Conservation (phyloP, 805 yeast genomes). For the Saccharomyces kudriavzevii region DNA sequence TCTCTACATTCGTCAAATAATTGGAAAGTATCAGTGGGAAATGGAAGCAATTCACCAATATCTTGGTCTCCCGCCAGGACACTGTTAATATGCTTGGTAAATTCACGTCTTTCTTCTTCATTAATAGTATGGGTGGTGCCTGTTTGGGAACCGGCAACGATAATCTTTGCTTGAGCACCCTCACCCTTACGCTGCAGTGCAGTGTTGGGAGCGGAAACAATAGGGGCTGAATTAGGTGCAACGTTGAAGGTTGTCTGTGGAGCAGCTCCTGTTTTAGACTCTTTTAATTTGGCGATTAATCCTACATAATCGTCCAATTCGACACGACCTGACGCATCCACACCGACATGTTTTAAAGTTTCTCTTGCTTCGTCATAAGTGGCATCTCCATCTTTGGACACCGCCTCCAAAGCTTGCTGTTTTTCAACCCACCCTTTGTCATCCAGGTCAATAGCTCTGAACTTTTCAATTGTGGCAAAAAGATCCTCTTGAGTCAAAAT, state of each 20-base stretch:
- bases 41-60: constrained; percentile 77
- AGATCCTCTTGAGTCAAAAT: constrained; percentile 77
- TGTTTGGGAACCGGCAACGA: constrained; percentile 76
- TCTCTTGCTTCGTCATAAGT: constrained; percentile 90
- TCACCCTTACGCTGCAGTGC: constrained; percentile 42
- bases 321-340: constrained; percentile 95
- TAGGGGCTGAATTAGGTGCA: constrained; percentile 10
- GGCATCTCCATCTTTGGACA: constrained; percentile 70
- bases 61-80: constrained; percentile 84
- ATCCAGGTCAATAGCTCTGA: constrained; percentile 76
- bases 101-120: constrained; percentile 93
- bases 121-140: constrained; percentile 95
- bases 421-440: constrained; percentile 95
- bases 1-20: constrained; percentile 94
- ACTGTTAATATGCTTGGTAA: constrained; percentile 90
- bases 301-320: constrained; percentile 92
- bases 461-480: constrained; percentile 76
- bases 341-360: constrained; percentile 80
- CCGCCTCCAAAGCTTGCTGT: constrained; percentile 77
- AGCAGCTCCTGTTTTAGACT: constrained; percentile 19
- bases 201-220: constrained; percentile 14
- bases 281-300: constrained; percentile 72
- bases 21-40: constrained; percentile 90
- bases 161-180: constrained; percentile 64
- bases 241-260: constrained; percentile 28